Evolutionary conservation across 192 early-diverging fungal species (phyloP).

Genomic region (Backusella parvicylindrica): DNA sequence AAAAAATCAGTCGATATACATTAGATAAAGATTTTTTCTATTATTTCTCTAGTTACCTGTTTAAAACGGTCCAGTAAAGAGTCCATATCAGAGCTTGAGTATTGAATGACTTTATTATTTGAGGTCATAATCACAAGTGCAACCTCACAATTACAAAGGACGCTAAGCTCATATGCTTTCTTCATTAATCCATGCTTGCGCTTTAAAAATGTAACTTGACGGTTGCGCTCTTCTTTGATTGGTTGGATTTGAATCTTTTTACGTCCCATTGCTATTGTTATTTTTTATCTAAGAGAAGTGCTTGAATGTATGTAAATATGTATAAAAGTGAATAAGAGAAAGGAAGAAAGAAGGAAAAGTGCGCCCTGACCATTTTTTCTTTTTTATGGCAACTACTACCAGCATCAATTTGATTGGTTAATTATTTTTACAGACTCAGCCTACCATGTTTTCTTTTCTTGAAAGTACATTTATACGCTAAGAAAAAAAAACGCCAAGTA

Average conservation of each 20-base stretch:
- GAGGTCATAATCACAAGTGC: slow-evolving; percentile 89
- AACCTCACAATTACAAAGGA: slow-evolving; percentile 92
- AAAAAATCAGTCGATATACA: background rate
- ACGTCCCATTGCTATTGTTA: slow-evolving; percentile 61
- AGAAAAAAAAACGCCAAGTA: background rate
- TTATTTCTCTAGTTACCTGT: slow-evolving; percentile 43
- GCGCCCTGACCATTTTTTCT: background rate
- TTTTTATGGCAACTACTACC: background rate
- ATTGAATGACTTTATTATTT: slow-evolving; percentile 88
- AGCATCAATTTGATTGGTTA: background rate
- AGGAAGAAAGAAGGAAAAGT: background rate
- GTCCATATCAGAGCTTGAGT: slow-evolving; percentile 89
- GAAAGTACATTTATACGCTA: background rate
- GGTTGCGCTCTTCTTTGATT: slow-evolving; percentile 88
- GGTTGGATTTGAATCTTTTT: slow-evolving; percentile 94
- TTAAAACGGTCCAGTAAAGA: slow-evolving; percentile 87
- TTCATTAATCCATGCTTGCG: slow-evolving; percentile 92
- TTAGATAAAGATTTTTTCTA: slow-evolving; percentile 7
- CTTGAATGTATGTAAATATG: background rate
- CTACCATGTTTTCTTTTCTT: background rate
- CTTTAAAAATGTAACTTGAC: slow-evolving; percentile 91
- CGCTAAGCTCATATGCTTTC: slow-evolving; percentile 92
- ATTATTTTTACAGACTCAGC: background rate
- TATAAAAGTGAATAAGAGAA: background rate
- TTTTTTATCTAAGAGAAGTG: background rate